phyloP scores from a whole-genome alignment of 2,329 filamentous ascomycete species.

The Fusarium napiforme region DNA sequence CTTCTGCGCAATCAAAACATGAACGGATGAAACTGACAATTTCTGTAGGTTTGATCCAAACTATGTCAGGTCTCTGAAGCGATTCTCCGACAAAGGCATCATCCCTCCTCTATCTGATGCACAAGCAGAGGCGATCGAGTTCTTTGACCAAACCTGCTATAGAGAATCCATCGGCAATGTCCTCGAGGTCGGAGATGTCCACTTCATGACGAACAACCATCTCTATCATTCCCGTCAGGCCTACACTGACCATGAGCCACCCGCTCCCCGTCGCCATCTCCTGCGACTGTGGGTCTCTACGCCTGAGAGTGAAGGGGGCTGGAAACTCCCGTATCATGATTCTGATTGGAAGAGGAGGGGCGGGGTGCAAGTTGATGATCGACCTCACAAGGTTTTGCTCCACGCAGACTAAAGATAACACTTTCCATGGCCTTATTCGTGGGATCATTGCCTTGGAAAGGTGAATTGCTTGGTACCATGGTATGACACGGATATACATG shows the following conservation, averaged over 20 bases:
- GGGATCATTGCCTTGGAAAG: neutral
- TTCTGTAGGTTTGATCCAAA: constrained; percentile 73
- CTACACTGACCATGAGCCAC: constrained; percentile 73
- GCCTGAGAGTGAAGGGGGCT: constrained; percentile 82
- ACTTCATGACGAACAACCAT: constrained; percentile 83
- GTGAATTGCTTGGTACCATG: neutral
- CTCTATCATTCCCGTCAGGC: constrained; percentile 82
- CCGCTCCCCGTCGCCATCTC: constrained; percentile 77
- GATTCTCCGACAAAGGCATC: constrained; percentile 19
- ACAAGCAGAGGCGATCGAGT: constrained; percentile 68
- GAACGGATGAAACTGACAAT: no score
- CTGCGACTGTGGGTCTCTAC: constrained; percentile 85
- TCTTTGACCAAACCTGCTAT: constrained; percentile 76
- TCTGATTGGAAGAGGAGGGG: constrained; percentile 83
- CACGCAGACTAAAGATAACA: constrained; percentile 3
- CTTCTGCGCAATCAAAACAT: no score
- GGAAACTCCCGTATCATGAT: constrained; percentile 84
- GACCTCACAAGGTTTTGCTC: constrained; percentile 16
- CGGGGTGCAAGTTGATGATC: constrained; percentile 54
- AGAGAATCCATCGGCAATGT: constrained; percentile 81
- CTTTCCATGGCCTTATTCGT: neutral
- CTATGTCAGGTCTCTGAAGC: constrained; percentile 63
- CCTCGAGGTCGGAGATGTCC: constrained; percentile 85
- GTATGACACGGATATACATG: neutral
- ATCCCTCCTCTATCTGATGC: constrained; percentile 50